Evolutionary conservation across 768 basidiomycete genomes (phyloP).

Genomic region (Russula brevipes): DNA sequence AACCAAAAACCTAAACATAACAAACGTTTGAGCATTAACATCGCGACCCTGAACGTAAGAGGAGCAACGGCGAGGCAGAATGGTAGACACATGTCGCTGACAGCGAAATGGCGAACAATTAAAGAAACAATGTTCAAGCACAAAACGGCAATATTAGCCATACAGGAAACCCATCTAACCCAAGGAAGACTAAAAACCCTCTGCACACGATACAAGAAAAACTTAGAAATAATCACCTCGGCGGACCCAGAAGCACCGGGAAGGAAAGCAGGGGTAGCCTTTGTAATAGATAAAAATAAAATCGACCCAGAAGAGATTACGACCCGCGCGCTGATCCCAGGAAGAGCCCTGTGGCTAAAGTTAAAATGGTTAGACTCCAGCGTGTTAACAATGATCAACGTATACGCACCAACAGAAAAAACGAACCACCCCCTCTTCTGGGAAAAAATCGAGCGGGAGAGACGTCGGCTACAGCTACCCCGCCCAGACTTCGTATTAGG

Average conservation of each 20-base stretch:
- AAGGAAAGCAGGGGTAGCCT: not conserved
- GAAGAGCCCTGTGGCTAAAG: not conserved
- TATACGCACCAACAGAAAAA: constrained; percentile 26
- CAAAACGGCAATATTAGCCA: not conserved
- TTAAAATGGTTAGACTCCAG: constrained; percentile 21
- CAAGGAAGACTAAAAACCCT: not conserved
- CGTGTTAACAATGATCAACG: constrained; percentile 18
- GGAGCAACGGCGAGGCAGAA: too few species aligned
- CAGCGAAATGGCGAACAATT: not conserved
- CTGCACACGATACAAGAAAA: not conserved
- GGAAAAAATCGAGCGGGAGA: not conserved
- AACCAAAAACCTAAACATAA: too few species aligned
- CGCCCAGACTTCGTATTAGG: not conserved
- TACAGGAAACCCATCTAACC: constrained; percentile 1
- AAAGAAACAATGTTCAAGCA: not conserved
- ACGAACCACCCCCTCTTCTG: not conserved
- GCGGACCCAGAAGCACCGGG: too few species aligned
- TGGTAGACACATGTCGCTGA: too few species aligned
- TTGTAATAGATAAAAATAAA: not conserved
- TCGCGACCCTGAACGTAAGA: too few species aligned
- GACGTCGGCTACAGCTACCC: too few species aligned
- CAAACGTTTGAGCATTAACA: too few species aligned
- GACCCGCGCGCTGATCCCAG: not conserved
- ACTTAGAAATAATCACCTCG: not conserved
- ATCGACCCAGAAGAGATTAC: accelerated